A percentile compares a stretch with the other conserved stretches of the same genome.
Evolutionary conservation across 73 alveolate genomes (phyloP).

Genomic region (Paraurostyla sp.): DNA sequence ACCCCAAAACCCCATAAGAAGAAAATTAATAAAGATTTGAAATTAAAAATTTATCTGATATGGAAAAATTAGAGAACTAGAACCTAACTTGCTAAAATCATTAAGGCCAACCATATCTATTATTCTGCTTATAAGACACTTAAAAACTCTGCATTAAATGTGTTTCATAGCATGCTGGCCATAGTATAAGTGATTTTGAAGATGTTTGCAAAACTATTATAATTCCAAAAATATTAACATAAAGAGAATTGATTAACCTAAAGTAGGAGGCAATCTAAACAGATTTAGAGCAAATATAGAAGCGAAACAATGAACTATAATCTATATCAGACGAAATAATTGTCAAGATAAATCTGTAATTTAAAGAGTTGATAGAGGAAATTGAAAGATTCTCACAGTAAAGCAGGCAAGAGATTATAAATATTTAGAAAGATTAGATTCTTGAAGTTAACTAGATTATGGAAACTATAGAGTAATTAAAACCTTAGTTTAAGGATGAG

Average conservation of each 20-base stretch:
- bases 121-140: slow-evolving; percentile 46
- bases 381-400: no score
- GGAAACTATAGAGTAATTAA: no score
- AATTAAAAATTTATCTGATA: no score
- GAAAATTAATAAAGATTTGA: no score
- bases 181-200: slow-evolving; percentile 46
- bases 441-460: no score
- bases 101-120: not conserved
- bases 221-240: not conserved
- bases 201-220: slow-evolving; percentile 44
- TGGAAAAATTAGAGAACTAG: slow-evolving; percentile 25
- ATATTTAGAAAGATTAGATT: no score
- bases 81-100: slow-evolving; percentile 19
- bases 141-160: slow-evolving; percentile 49
- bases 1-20: no score
- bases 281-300: not conserved
- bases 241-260: not conserved
- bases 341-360: no score
- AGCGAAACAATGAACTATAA: not conserved
- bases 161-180: slow-evolving; percentile 50
- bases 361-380: no score
- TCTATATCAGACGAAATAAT: no score
- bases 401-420: no score
- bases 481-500: no score
- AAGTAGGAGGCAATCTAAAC: not conserved